phyloP scores from a whole-genome alignment of 441 rosid genomes.

The Daphne laureola region DNA sequence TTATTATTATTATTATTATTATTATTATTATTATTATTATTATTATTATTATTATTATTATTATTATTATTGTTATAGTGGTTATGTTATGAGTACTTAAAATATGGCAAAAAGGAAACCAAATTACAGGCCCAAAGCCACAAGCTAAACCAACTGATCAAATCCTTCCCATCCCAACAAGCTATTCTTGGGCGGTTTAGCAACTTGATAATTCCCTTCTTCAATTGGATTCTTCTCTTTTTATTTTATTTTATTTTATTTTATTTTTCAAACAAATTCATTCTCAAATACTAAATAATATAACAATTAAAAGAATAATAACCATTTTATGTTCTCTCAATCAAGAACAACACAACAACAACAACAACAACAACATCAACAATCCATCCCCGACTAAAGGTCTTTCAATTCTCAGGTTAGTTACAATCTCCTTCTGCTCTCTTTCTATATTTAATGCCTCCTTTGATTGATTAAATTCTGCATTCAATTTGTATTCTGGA shows the following conservation, averaged over 20 bases:
- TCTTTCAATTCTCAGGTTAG: background rate
- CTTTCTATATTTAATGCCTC: slow-evolving; percentile 1
- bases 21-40: too few species aligned
- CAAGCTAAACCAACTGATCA: slow-evolving; percentile 9
- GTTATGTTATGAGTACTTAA: too few species aligned
- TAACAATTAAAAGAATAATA: background rate
- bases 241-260: too few species aligned
- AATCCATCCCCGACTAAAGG: slow-evolving; percentile 3
- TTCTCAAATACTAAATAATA: background rate
- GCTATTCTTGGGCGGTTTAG: slow-evolving; percentile 31
- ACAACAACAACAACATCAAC: slow-evolving; percentile 8
- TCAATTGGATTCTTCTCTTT: slow-evolving; percentile 4
- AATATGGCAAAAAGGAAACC: background rate
- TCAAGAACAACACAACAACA: slow-evolving; percentile 10
- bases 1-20: too few species aligned
- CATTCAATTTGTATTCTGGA: slow-evolving; percentile 7
- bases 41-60: too few species aligned
- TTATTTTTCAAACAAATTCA: background rate
- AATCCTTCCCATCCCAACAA: slow-evolving; percentile 32
- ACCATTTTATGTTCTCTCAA: slow-evolving; percentile 1
- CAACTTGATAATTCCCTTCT: slow-evolving; percentile 27
- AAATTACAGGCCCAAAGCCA: background rate
- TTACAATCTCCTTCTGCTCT: slow-evolving; percentile 21
- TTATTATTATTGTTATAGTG: too few species aligned
- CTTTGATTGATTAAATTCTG: slow-evolving; percentile 7